Evolutionary conservation across 1,284 basidiomycete species (phyloP).

Genomic region (Coniophora puteana): DNA sequence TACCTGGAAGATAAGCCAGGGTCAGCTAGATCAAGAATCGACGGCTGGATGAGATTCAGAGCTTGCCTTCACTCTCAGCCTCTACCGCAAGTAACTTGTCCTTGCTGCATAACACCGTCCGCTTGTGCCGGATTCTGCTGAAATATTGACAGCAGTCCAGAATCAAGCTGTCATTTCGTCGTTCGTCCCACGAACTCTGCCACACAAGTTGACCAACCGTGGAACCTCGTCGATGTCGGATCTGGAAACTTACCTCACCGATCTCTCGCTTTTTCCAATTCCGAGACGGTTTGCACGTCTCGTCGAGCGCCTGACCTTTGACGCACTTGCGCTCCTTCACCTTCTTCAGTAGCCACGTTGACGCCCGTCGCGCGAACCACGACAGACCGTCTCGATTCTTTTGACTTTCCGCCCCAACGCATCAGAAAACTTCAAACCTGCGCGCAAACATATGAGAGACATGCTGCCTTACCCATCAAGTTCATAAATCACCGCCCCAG

Average conservation of each 20-base stretch:
- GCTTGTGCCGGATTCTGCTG: conserved; percentile 24
- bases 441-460: conserved; percentile 1
- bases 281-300: conserved; percentile 56
- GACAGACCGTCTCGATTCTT: conserved; percentile 57
- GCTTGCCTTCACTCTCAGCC: conserved; percentile 48
- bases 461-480: conserved; percentile 55
- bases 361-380: conserved; percentile 69
- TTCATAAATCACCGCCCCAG: conserved; percentile 68
- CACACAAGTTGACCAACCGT: conserved; percentile 2
- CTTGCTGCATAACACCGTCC: conserved; percentile 53
- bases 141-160: conserved; percentile 71
- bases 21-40: background rate
- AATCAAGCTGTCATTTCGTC: conserved; percentile 62
- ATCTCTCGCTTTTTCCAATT: conserved; percentile 51
- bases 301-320: conserved; percentile 61
- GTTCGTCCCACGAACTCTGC: conserved; percentile 25
- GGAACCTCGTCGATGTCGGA: conserved; percentile 2
- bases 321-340: conserved; percentile 55
- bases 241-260: conserved; percentile 36
- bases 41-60: conserved; percentile 3
- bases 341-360: conserved; percentile 64
- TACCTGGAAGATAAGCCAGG: conserved; percentile 14
- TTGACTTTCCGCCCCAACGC: conserved; percentile 39
- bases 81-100: conserved; percentile 63
- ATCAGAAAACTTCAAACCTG: conserved; percentile 3